Evolutionary conservation across 2,329 filamentous ascomycete species (phyloP).

Genomic region (Pyrenochaeta sp.): DNA sequence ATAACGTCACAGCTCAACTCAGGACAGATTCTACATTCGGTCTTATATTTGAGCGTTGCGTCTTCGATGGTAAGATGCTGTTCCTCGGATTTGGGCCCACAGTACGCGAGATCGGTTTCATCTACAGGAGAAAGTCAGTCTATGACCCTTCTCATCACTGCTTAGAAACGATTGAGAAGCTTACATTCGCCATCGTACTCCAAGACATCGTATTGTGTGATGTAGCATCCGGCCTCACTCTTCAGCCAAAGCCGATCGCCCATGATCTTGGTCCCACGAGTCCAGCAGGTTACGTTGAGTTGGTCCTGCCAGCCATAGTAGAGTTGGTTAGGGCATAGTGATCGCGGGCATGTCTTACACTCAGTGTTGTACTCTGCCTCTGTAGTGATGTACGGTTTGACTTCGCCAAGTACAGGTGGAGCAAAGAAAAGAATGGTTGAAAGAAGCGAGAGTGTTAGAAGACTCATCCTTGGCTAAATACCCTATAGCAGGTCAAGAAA

Average conservation of each 20-base stretch:
- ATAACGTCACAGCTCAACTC: conserved; percentile 28
- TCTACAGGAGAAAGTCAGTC: conserved; percentile 13
- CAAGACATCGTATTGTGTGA: conserved; percentile 39
- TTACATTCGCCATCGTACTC: conserved; percentile 39
- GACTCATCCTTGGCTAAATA: background rate
- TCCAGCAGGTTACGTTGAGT: conserved; percentile 42
- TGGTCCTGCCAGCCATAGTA: conserved; percentile 21
- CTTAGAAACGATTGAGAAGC: background rate
- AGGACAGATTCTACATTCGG: conserved; percentile 38
- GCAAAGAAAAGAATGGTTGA: background rate
- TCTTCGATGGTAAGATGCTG: conserved; percentile 31
- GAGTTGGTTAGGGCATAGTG: conserved; percentile 35
- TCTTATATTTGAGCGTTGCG: conserved; percentile 37
- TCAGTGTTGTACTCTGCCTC: conserved; percentile 36
- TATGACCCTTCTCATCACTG: background rate
- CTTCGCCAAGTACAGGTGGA: background rate
- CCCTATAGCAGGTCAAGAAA: conserved; percentile 5
- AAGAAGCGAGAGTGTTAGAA: background rate
- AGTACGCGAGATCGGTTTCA: conserved; percentile 34
- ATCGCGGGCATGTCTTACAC: conserved; percentile 43
- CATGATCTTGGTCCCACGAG: conserved; percentile 38
- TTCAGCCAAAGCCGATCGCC: conserved; percentile 38
- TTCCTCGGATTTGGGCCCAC: conserved; percentile 34
- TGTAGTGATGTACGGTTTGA: conserved; percentile 29
- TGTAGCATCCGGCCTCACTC: conserved; percentile 37